Conservation (phyloP, 2,329 filamentous ascomycete species). For the Elsinoe australis region DNA sequence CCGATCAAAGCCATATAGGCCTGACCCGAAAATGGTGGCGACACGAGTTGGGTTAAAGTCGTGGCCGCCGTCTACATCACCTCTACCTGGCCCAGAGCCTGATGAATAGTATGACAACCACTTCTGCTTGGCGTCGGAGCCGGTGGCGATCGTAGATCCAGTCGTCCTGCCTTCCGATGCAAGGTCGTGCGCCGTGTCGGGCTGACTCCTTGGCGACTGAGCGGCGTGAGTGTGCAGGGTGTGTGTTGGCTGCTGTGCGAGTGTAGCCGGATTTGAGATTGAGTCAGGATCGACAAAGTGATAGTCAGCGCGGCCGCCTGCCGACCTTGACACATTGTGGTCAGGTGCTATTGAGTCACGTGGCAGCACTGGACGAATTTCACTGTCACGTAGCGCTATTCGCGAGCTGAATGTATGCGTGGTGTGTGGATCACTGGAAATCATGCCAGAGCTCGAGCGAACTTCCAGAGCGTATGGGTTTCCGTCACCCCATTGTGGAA, state of each 20-base stretch:
- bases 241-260: constrained; percentile 2
- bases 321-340: too few relatives aligned
- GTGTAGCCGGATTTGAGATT: not conserved
- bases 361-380: not conserved
- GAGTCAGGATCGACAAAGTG: not conserved
- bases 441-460: too few relatives aligned
- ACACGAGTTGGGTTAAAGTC: not conserved
- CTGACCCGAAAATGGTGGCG: not conserved
- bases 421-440: not conserved
- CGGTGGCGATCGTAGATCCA: too few relatives aligned
- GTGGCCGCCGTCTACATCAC: not conserved
- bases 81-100: not conserved
- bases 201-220: not conserved
- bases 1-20: not conserved
- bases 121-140: not conserved
- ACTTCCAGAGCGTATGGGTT: not conserved
- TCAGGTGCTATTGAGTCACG: not conserved
- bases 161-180: not conserved
- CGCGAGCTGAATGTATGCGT: not conserved
- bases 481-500: not conserved
- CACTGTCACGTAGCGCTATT: not conserved
- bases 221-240: constrained; percentile 3
- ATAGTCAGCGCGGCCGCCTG: too few relatives aligned
- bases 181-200: not conserved
- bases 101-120: not conserved